Base-by-base conservation (phyloP, 768 basidiomycete species). In the Lentinula raphanica region DNA sequence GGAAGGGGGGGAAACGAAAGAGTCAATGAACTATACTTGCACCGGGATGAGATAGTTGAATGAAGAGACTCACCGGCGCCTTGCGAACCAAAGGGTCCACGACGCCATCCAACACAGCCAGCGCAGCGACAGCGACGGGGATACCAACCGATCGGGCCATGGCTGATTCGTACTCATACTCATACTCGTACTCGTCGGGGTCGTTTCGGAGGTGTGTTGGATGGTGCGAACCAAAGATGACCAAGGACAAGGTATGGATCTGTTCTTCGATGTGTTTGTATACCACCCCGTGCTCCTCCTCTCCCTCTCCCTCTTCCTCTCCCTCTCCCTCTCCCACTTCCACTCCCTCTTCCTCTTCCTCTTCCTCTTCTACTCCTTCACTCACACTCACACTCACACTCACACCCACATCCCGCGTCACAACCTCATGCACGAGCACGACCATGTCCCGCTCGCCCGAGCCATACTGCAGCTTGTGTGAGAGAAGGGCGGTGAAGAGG, bases 111-210 rank as follows among this genome's bases (percentile, higher is more conserved):
- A 90, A 70, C 5, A 94, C 77, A 32, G 77, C 75, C 63, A 89
- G 68, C 1, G 92, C 85, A 1, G 92, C 92, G 65, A 94, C 83
- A 1, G 90, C 94, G 6, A 95, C 83, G 0, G 94, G 94, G 45
- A 94, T 71, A 3, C 94, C 94, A 17, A 97, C 94, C 2, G 90
- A 92, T 29, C 85, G 77, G n/a, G 92, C 83, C 94, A 97, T 97
- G 4, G 94, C 94, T 0, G 89, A 88, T 2, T 53, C 51, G 79
- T 81, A 1, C 65, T 67, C 9, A 3, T 6, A 72, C 61, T 19
- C 75, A 79, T 1, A n/a, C n/a, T n/a, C n/a, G n/a, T n/a, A n/a
- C n/a, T n/a, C n/a, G 32, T 35, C 2, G 32, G 32, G 32, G 2
- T 35, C 4, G 32, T 35, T 35, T 8, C 32, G 32, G 32, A n/a